Evolutionary conservation across 352 stramenopile genomes (phyloP), one percentile per base, ranked within the genome.

Genomic region (Phytopythium chamaehyphon): DNA sequence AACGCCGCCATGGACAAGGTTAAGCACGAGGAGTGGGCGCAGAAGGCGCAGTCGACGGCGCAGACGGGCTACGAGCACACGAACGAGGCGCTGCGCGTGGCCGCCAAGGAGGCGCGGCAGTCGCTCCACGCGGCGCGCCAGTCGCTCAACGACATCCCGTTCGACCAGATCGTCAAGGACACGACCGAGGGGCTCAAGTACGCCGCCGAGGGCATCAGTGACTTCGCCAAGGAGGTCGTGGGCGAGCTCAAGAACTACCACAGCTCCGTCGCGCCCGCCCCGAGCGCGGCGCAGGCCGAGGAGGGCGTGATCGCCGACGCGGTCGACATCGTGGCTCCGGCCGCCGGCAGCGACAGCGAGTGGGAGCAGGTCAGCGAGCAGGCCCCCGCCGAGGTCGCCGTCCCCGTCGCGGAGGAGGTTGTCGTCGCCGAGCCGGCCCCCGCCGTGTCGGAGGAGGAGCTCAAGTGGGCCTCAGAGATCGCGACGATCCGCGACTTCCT

Each of bases 91-190:
- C 57, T 91, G 5, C 78, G 83, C 61, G 66, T 47, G 10, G 81
- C 69, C 18, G 76, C 73, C 10, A 60, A 81, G 26, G 78, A 85
- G 38, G 73, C 76, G 10, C 67, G 75, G 51, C 69, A 85, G 33
- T 83, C 73, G 54, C 54, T 90, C 2, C 55, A 65, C 24, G 61
- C 62, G 3, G 76, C 76, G 18, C 73, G 60, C 37, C 64, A 83
- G 51, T 69, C 66, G 47, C 67, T 94, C 35, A 77, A 92, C 57
- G 83, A 94, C 33, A 90, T 92, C 33, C 81, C 83, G 9, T 90
- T 94, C 39, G 83, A 94, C 48, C 75, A 89, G 58, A 64, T 92
- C 12, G 54, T 94, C 36, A 85, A 91, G 64, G 77, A 90, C 40
- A 91, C 83, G 1, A 78, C 72, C 6, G 76, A 91, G 22, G 70